Base-by-base conservation (phyloP, 2,329 filamentous ascomycete genomes). In the Tolypocladium guangdongense region DNA sequence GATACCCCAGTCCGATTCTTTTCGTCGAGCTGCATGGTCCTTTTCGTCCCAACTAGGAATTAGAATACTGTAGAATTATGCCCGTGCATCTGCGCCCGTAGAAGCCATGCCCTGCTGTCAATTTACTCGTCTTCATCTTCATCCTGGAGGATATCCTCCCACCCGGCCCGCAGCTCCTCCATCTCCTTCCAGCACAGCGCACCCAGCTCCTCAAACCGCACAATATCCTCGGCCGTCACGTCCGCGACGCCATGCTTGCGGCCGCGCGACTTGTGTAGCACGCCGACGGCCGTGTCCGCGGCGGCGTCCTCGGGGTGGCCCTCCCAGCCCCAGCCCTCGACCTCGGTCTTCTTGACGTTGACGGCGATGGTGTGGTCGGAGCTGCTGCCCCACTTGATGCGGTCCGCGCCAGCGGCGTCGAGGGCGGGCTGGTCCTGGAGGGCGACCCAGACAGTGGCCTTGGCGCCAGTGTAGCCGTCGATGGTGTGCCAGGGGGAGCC, bases 401-500 rank as follows among this genome's bases (percentile, higher is more conserved):
- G 66, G 75, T 83, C 57, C 4, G 76, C 79, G 32, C 64, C 74
- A 38, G 76, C 66, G 2, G 72, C 74, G 50, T 88, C 80, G 16
- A 91, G 74, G 22, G 76, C 74, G 18, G 79, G 78, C 54, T 86
- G 78, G 8, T 82, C 73, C 22, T 85, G 78, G 14, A 97, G 78
- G 0, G 86, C 82, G 7, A 95, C 71, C 86, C 88, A 96, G 27
- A 87, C 84, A 6, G 88, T 80, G 0, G 90, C 82, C 49, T 78
- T 79, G 8, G 91, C 89, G 43, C 87, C 91, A 22, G 80, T 78
- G 71, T 96, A 95, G 0, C 84, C 77, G n/a, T 78, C 78, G 49
- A 88, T 77, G 0, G 81, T 77, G 67, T 97, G 92, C 93, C 93
- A 99, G 12, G 88, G 88, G 3, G 88, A 95, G 49, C 93, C 93